Evolutionary conservation across 2,329 filamentous ascomycete species (phyloP), one percentile per base, ranked within the genome.

Genomic region (Fusarium oligoseptatum): DNA sequence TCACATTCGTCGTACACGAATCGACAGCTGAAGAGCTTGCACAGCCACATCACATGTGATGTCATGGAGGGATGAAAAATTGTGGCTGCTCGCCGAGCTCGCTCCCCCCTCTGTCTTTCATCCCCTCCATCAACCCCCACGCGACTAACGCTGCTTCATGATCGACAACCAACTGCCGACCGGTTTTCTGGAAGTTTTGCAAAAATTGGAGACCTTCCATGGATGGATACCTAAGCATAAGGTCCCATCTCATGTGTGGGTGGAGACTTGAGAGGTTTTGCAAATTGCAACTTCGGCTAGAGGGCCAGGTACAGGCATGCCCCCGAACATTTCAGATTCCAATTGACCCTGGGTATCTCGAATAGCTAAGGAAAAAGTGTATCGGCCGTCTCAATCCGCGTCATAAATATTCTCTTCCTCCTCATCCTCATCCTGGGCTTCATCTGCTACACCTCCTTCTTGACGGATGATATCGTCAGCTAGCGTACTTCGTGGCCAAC

Each of bases 21-120:
- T 71, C 45, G 41, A 71, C 60, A 73, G 63, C 61, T 55, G 56
- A 77, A 71, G 67, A 67, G 63, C 56, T 45, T 58, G 77, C 80
- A 81, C 80, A 79, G 81, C 81, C 81, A 82, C 81, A 77, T 71
- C 70, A 76, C 69, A 70, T 73, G 72, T 82, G 80, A 82, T 82
- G 80, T 82, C 80, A 82, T 78, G 64, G 32, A 34, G 5, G 32
- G 70, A 77, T 77, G 32, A 14, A 15, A 15, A 17, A 22, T 39
- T 14, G 56, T 39, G 32, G 56, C 56, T 39, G 67, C 58, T 11
- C 58, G 52, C 64, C 52, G 32, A 64, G 52, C 45, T 73, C 36
- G 48, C 61, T 58, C 48, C 58, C 39, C 75, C 61, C 75, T 73
- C 32, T 56, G 43, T 60, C 63, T 68, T 61, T 52, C 52, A 70